Base-by-base conservation (phyloP, 805 yeast species). In the Metschnikowia baotianmanensis region DNA sequence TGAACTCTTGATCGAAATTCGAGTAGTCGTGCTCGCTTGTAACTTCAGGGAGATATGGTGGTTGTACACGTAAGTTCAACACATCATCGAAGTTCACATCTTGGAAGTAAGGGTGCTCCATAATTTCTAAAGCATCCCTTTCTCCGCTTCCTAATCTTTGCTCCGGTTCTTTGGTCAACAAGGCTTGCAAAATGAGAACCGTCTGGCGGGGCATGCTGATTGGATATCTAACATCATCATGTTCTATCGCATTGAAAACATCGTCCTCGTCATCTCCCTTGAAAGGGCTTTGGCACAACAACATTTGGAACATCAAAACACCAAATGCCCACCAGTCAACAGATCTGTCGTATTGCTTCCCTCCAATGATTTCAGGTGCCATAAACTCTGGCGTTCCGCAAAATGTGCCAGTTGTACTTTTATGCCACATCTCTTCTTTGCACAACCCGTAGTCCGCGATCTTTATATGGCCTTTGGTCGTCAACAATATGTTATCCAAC, bases 251-350 rank as follows among this genome's bases (percentile, higher is more conserved):
- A 63, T 90, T 93, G 67, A 91, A 93, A 25, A 93, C 89, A 65
- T 93, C 99, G 58, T 93, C 98, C 57, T 87, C 95, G 58, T 87
- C 96, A 52, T 90, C 96, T 51, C 99, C 99, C 51, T 91, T 83
- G 68, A 93, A 93, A 26, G 99, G 99, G 6, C 96, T 86, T 64
- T 91, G 96, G 38, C 96, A 93, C 43, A 93, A 73, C 42, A 93
- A 72, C 99, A 93, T 93, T 65, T 93, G 99, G 64, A 91, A 93
- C 50, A 93, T 71, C 49, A 93, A 73, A 21, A 93, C 98, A 43
- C 99, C 99, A 72, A 90, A 88, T 1, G 99, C 98, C 99, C 99
- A 93, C 99, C 99, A 93, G 66, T 93, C 99, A 40, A 93, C 99
- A 28, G 93, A 85, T 57, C 95, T 80, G 38, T 89, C 93, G 57